These are phyloP conservation scores for Elaeis guineensis DNA, from an alignment of 176 grass and related monocot genomes.

Conservation along the genomic window DNA sequence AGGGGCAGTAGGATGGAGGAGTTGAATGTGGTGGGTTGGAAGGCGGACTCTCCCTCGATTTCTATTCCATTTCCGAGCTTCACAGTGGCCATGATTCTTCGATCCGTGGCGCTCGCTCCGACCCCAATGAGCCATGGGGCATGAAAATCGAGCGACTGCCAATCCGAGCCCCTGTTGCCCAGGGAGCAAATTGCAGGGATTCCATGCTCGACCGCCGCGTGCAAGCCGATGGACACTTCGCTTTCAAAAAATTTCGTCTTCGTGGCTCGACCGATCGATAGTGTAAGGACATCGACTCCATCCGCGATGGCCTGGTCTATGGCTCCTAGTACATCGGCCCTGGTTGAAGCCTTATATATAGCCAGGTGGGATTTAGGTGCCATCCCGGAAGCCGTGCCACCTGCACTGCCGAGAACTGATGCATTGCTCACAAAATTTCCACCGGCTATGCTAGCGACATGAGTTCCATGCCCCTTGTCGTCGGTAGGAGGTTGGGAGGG, in stretches of 20 bases:
- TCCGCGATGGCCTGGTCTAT: neutral
- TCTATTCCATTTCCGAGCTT: neutral
- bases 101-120: neutral
- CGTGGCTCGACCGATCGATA: neutral
- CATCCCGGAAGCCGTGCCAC: neutral
- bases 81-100: neutral
- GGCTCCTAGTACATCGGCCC: neutral
- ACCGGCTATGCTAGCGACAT: no score
- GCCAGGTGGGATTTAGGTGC: neutral
- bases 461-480: no score
- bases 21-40: conserved; percentile 10
- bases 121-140: neutral
- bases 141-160: neutral
- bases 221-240: neutral
- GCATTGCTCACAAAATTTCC: neutral
- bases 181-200: neutral
- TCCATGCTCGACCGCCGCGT: neutral
- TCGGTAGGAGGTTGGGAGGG: no score
- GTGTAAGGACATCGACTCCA: no score
- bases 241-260: neutral
- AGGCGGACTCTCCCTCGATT: neutral
- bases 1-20: neutral
- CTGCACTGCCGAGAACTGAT: neutral
- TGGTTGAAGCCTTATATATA: neutral
- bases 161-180: neutral